Percentiles rank a stretch among this genome's conserved stretches.
Conservation (phyloP, 495 filamentous ascomycete genomes). For the Copromyces sp. region DNA sequence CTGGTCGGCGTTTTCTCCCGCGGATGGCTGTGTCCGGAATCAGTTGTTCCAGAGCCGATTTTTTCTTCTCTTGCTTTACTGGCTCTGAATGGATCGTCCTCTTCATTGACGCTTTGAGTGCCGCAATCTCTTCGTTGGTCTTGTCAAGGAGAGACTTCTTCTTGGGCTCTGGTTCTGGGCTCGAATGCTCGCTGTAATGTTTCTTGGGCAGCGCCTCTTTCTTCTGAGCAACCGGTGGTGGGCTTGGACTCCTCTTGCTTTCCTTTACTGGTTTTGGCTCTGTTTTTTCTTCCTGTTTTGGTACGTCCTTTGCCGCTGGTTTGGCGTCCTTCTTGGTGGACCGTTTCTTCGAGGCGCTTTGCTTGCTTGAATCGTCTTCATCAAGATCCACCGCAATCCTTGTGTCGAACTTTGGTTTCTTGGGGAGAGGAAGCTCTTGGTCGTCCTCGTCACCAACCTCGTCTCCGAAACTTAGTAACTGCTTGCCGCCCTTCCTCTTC, state of each 20-base stretch:
- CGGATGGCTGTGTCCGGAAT: slow-evolving; percentile 71
- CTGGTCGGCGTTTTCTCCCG: slow-evolving; percentile 68
- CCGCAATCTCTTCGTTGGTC: slow-evolving; percentile 86
- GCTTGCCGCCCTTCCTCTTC: slow-evolving; percentile 63
- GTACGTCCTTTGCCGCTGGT: slow-evolving; percentile 19
- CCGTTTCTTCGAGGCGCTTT: slow-evolving; percentile 16
- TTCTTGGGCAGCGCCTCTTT: slow-evolving; percentile 12
- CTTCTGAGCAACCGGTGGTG: slow-evolving; percentile 7
- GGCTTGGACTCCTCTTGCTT: slow-evolving; percentile 17
- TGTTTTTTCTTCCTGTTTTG: slow-evolving; percentile 5
- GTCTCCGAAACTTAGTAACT: slow-evolving; percentile 78
- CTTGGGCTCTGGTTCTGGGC: slow-evolving; percentile 35
- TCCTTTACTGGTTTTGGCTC: slow-evolving; percentile 2
- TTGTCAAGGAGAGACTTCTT: slow-evolving; percentile 41
- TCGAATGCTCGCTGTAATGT: slow-evolving; percentile 22
- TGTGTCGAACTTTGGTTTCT: slow-evolving; percentile 88
- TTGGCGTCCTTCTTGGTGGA: slow-evolving; percentile 24
- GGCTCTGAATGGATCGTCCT: slow-evolving; percentile 54
- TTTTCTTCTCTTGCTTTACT: slow-evolving; percentile 43
- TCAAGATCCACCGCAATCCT: slow-evolving; percentile 59
- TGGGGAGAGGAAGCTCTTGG: slow-evolving; percentile 51
- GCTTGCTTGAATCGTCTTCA: slow-evolving; percentile 19
- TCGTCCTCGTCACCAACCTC: slow-evolving; percentile 59
- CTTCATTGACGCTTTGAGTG: slow-evolving; percentile 86
- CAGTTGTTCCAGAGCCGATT: slow-evolving; percentile 67